These are phyloP conservation scores for Collariella sp. DNA, from an alignment of 495 filamentous ascomycete species.

Conservation along the genomic window DNA sequence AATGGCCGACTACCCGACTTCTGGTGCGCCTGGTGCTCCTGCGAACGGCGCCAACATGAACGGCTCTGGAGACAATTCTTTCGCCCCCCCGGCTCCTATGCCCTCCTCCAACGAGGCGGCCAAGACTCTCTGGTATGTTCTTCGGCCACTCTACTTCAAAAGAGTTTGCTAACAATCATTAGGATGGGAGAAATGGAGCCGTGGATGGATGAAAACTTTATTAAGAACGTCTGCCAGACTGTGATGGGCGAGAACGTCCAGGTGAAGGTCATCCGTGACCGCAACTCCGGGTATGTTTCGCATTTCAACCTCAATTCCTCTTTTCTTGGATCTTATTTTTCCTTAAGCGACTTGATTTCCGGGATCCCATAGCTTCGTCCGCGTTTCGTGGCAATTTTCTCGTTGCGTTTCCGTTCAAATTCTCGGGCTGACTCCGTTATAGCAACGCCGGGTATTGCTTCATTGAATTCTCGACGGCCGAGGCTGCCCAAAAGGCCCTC, in stretches of 20 bases:
- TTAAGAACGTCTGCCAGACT: slow-evolving; percentile 85
- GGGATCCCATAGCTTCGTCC: neutral
- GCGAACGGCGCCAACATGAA: slow-evolving; percentile 24
- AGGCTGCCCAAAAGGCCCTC: slow-evolving; percentile 84
- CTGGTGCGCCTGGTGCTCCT: slow-evolving; percentile 18
- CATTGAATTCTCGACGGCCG: slow-evolving; percentile 79
- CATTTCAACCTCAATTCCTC: neutral
- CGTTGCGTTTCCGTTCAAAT: neutral
- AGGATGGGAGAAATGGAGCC: slow-evolving; percentile 99
- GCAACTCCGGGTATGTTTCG: slow-evolving; percentile 88
- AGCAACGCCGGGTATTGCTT: slow-evolving; percentile 99
- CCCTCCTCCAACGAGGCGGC: slow-evolving; percentile 21
- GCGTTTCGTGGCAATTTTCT: neutral
- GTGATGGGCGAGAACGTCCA: slow-evolving; percentile 84
- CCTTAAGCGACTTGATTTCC: neutral
- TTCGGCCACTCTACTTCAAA: too few species aligned
- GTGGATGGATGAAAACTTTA: slow-evolving; percentile 99
- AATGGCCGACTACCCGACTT: slow-evolving; percentile 25
- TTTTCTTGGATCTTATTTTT: neutral
- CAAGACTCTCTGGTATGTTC: slow-evolving; percentile 39
- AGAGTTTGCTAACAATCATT: slow-evolving; percentile 14
- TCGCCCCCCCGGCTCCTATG: slow-evolving; percentile 10
- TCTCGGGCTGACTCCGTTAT: neutral
- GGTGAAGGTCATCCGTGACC: slow-evolving; percentile 99
- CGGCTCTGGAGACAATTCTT: slow-evolving; percentile 19